Percentiles rank a stretch among this genome's conserved stretches.
Conservation (phyloP, 495 filamentous ascomycete species). For the Neurospora sp. region DNA sequence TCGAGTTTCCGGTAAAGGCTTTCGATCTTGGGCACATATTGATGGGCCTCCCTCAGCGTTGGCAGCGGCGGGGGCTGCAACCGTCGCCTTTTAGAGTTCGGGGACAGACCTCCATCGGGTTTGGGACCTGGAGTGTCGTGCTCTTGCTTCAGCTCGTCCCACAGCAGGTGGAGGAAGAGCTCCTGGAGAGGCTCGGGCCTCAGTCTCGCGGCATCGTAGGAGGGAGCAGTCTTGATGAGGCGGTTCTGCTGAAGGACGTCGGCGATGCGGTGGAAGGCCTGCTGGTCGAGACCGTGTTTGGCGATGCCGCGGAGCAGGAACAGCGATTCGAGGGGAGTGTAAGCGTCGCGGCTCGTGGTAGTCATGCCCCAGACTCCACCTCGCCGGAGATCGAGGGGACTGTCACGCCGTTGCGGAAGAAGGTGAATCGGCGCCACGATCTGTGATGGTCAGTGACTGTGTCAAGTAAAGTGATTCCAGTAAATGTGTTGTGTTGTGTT, state of each 20-base stretch:
- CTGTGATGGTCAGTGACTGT: constrained; percentile 12
- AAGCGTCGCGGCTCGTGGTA: constrained; percentile 40
- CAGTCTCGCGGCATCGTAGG: constrained; percentile 63
- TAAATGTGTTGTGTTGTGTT: background rate
- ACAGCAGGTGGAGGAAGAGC: constrained; percentile 63
- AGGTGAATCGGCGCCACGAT: constrained; percentile 44
- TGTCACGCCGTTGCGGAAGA: constrained; percentile 32
- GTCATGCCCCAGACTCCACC: constrained; percentile 46
- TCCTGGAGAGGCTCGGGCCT: constrained; percentile 68
- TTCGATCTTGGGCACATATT: constrained; percentile 56
- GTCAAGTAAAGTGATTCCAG: constrained; percentile 13
- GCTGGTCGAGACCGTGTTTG: constrained; percentile 49
- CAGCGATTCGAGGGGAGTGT: constrained; percentile 80
- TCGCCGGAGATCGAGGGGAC: constrained; percentile 47
- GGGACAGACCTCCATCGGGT: constrained; percentile 29
- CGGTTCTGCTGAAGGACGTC: constrained; percentile 59
- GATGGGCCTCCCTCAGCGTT: constrained; percentile 51
- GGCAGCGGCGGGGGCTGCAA: constrained; percentile 53
- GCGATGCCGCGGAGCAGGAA: constrained; percentile 81
- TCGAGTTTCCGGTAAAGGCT: constrained; percentile 63
- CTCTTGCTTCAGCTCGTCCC: constrained; percentile 53
- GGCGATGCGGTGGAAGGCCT: constrained; percentile 64
- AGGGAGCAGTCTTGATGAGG: constrained; percentile 53
- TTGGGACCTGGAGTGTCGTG: constrained; percentile 9
- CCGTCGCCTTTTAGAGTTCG: constrained; percentile 62